These are phyloP conservation scores for Cutaneotrichosporon cyanovorans DNA, from an alignment of 1,284 basidiomycete genomes.

Conservation along the genomic window DNA sequence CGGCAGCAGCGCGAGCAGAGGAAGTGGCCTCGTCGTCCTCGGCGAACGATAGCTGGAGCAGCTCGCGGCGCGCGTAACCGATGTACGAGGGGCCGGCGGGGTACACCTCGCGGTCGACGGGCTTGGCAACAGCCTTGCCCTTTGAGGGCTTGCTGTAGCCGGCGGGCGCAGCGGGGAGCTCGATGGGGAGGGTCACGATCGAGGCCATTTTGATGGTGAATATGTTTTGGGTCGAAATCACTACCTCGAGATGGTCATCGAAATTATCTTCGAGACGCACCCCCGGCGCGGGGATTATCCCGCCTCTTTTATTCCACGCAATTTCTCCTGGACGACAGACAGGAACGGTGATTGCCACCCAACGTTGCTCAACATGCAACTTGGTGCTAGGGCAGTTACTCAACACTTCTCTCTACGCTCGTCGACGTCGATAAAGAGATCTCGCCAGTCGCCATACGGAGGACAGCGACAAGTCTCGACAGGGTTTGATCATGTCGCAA, in stretches of 20 bases:
- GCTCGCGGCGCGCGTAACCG: constrained; percentile 64
- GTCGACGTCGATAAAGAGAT: not conserved
- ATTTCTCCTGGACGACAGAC: constrained; percentile 7
- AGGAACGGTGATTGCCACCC: not conserved
- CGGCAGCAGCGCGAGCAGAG: constrained; percentile 49
- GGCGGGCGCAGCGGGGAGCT: constrained; percentile 39
- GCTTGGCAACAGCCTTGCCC: constrained; percentile 34
- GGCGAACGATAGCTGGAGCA: constrained; percentile 69
- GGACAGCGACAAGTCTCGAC: no score
- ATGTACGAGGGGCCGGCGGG: constrained; percentile 80
- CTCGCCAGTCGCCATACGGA: no score
- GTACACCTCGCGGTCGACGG: constrained; percentile 52
- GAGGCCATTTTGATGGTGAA: constrained; percentile 35
- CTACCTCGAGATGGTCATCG: not conserved
- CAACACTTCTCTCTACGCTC: not conserved
- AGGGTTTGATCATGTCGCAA: constrained; percentile 20
- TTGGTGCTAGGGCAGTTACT: not conserved
- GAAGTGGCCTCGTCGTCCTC: constrained; percentile 56
- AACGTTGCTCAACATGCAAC: not conserved
- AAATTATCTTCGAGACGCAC: constrained; percentile 3
- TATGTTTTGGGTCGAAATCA: constrained; percentile 1
- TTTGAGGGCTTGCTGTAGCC: constrained; percentile 41
- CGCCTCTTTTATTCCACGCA: not conserved
- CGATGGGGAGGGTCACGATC: constrained; percentile 40
- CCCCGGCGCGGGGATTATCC: not conserved